These are phyloP conservation scores for Besnoitia besnoiti DNA, from an alignment of 169 alveolate species.

Conservation along the genomic window DNA sequence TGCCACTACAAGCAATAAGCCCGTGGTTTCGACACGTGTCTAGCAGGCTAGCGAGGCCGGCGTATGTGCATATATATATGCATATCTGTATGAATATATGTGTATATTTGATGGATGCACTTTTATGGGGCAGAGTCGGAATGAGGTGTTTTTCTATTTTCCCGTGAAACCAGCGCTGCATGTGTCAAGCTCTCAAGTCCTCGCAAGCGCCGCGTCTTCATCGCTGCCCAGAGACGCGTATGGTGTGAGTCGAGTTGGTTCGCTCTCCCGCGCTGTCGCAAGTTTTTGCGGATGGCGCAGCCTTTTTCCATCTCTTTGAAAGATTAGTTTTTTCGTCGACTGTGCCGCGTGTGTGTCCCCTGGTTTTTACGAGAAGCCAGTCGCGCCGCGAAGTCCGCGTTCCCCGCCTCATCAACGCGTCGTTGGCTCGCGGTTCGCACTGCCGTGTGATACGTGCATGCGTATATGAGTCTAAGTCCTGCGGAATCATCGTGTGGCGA, in stretches of 20 bases:
- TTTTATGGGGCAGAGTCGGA: background rate
- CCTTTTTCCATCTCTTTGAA: slow-evolving; percentile 11
- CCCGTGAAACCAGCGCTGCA: too few relatives aligned
- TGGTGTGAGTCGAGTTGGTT: background rate
- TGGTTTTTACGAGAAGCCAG: too few relatives aligned
- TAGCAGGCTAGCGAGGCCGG: too few relatives aligned
- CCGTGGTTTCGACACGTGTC: too few relatives aligned
- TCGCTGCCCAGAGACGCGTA: background rate
- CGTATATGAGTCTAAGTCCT: too few relatives aligned
- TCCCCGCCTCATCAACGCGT: too few relatives aligned
- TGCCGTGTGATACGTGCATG: too few relatives aligned
- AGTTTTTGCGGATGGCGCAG: background rate
- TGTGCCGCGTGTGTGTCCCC: too few relatives aligned
- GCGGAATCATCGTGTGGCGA: too few relatives aligned
- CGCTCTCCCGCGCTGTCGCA: background rate
- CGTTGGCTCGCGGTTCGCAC: too few relatives aligned
- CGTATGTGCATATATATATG: background rate
- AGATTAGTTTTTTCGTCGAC: too few relatives aligned
- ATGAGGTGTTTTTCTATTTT: background rate
- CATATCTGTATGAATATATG: background rate
- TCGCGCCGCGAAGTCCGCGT: too few relatives aligned
- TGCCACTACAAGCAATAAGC: background rate
- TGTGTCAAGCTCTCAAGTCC: background rate
- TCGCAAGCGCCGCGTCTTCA: background rate
- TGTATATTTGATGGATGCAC: background rate